Evolutionary conservation across 352 stramenopile species (phyloP), one percentile per base, ranked within the genome.

Genomic region (Pythium sp.): DNA sequence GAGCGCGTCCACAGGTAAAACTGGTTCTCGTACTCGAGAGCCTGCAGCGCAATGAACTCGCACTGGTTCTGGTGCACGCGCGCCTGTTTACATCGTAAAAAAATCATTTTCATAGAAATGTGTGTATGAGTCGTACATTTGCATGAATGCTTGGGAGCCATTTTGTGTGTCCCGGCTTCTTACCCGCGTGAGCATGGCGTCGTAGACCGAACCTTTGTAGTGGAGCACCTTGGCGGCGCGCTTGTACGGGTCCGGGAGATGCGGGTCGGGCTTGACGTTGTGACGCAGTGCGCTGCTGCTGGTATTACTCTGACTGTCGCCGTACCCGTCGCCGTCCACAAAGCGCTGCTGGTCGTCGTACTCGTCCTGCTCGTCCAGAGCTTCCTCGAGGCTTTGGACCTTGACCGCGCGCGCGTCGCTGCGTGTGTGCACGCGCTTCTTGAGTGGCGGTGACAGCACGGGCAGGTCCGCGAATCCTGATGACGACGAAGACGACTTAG

Each of bases 21-120:
- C 38, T 78, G 65, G 7, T 69, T 62, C 3, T 79, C 75, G 46
- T 80, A 74, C 65, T 81, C 70, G 15, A 92, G 72, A 60, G 76
- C 84, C 64, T 92, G 84, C 9, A 92, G 60, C 53, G 80, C 76
- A 43, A 88, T 79, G 56, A 90, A 92, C 57, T 92, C 84, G 70
- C 80, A 89, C 59, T 86, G 75, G 62, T 87, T 79, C 59, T 87
- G 71, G 58, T 85, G 75, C 28, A 92, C 77, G 47, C 80, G 76
- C 15, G 81, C 81, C 83, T 90, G 62, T 55, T 51, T 24, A 24
- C 18, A 22, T n/a, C 7, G 1, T 26, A 59, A 24, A 41, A 14
- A 14, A 59, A 22, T 2, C 26, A 59, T 22, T 14, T 12, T 26
- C 24, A 26, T 26, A 30, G 1, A 14, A 11, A 11, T 24, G n/a